These are phyloP conservation scores for Acanthamoeba sp. DNA, from an alignment of 208 protist species.

Conservation along the genomic window DNA sequence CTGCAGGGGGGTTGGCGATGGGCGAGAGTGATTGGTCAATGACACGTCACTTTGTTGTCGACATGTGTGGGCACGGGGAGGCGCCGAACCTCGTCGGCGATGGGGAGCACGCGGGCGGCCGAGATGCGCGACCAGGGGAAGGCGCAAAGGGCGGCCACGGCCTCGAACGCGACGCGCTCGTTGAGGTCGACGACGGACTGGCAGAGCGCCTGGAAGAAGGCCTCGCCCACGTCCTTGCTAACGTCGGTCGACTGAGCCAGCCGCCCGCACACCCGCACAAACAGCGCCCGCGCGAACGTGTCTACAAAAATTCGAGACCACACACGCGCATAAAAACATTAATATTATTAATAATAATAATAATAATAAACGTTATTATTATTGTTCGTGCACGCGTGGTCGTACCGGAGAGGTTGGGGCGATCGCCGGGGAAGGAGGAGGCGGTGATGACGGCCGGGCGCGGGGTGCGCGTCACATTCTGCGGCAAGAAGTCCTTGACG, in stretches of 20 bases:
- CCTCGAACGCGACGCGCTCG: slow-evolving; percentile 66
- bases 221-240: neutral
- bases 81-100: neutral
- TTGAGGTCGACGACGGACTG: slow-evolving; percentile 38
- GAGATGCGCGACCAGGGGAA: slow-evolving; percentile 17
- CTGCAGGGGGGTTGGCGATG: neutral
- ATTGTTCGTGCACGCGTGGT: no score
- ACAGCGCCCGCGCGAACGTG: slow-evolving; percentile 13
- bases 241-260: neutral
- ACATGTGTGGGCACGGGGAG: neutral
- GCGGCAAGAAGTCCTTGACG: neutral
- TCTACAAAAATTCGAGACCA: neutral
- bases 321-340: no score
- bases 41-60: neutral
- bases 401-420: slow-evolving; percentile 12
- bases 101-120: neutral
- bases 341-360: no score
- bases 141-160: neutral
- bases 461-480: slow-evolving; percentile 8
- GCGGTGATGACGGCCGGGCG: neutral
- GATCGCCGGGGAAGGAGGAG: neutral
- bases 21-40: neutral
- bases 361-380: no score
- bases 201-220: slow-evolving; percentile 59
- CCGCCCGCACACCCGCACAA: slow-evolving; percentile 18